Conservation (phyloP, 352 stramenopile genomes). For the Pythium angustatum region DNA sequence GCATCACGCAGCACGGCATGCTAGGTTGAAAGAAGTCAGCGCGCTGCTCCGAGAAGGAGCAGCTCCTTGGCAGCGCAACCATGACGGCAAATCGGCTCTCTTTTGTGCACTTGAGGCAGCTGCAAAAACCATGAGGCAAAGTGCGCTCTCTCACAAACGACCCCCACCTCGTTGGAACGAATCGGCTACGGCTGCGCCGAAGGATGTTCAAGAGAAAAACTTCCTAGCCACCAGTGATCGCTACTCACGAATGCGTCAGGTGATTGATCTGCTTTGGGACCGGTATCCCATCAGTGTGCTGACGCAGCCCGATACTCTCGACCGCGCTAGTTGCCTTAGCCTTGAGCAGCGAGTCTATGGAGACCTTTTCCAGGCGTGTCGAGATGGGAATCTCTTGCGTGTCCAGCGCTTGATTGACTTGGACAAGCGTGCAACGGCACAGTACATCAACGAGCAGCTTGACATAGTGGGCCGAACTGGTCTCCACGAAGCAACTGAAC, state of each 20-base stretch:
- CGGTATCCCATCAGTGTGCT: slow-evolving; percentile 39
- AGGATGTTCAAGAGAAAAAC: slow-evolving; percentile 33
- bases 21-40: slow-evolving; percentile 53
- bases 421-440: slow-evolving; percentile 48
- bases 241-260: slow-evolving; percentile 59
- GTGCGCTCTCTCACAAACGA: slow-evolving; percentile 15
- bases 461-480: slow-evolving; percentile 40
- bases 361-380: slow-evolving; percentile 50
- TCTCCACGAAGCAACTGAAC: slow-evolving; percentile 62
- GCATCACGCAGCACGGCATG: slow-evolving; percentile 50
- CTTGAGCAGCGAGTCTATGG: slow-evolving; percentile 59
- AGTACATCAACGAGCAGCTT: slow-evolving; percentile 56
- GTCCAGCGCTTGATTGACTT: slow-evolving; percentile 56
- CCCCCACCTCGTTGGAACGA: slow-evolving; percentile 14
- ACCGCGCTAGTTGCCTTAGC: slow-evolving; percentile 40
- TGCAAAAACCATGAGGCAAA: slow-evolving; percentile 22
- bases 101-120: slow-evolving; percentile 54
- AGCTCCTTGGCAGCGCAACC: slow-evolving; percentile 41
- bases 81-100: slow-evolving; percentile 54
- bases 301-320: slow-evolving; percentile 31
- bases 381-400: slow-evolving; percentile 58
- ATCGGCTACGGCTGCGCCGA: not conserved
- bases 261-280: slow-evolving; percentile 71
- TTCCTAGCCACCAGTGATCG: slow-evolving; percentile 37
- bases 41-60: slow-evolving; percentile 49